Percentiles rank a stretch among this genome's conserved stretches.
These are phyloP conservation scores for Sungouiozyma ichnusensis DNA, from an alignment of 805 yeast genomes.

Conservation along the genomic window DNA sequence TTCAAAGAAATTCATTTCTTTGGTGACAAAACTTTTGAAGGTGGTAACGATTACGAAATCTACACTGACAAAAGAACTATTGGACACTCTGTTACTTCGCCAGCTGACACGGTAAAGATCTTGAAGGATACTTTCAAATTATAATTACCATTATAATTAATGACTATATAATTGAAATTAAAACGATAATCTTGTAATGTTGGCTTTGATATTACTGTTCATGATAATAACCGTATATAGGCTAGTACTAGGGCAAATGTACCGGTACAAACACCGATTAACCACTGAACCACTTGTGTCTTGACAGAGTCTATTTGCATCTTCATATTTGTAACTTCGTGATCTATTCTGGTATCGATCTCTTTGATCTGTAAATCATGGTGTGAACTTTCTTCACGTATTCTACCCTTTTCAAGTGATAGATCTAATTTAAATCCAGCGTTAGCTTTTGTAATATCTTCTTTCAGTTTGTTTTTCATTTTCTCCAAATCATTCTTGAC, in stretches of 20 bases:
- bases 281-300: constrained; percentile 96
- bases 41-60: constrained; percentile 98
- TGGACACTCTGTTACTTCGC: constrained; percentile 87
- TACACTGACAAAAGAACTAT: constrained; percentile 84
- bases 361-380: constrained; percentile 92
- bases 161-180: constrained; percentile 1
- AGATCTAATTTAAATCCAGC: constrained; percentile 87
- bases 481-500: constrained; percentile 78
- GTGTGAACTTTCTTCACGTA: constrained; percentile 84
- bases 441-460: constrained; percentile 81
- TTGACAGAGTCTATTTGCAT: constrained; percentile 92
- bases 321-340: constrained; percentile 88
- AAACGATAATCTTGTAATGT: background rate
- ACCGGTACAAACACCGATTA: constrained; percentile 97
- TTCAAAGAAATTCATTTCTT: constrained; percentile 90
- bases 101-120: constrained; percentile 79
- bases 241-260: constrained; percentile 90
- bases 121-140: constrained; percentile 66
- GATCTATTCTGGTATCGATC: constrained; percentile 89
- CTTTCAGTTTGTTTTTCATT: constrained; percentile 71
- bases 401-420: constrained; percentile 88
- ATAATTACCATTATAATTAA: constrained; percentile 6
- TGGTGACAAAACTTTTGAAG: constrained; percentile 94
- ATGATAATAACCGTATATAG: constrained; percentile 72
- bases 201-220: background rate